These are phyloP conservation scores for Hypoxylon sp. DNA, from an alignment of 2,329 filamentous ascomycete genomes.

Conservation along the genomic window DNA sequence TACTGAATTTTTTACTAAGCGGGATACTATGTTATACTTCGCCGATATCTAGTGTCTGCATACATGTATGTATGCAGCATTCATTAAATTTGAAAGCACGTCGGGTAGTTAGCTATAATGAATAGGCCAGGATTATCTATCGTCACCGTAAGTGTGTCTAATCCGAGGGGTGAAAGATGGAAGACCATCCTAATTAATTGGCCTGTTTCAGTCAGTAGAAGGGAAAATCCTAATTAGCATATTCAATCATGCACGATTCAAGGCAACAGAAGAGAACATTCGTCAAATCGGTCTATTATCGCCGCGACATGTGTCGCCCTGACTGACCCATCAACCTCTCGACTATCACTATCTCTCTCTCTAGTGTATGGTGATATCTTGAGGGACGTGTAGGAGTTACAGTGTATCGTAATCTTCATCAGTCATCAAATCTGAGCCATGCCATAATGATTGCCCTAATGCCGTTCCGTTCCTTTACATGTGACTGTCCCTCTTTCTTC, in stretches of 20 bases:
- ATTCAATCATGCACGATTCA: background rate
- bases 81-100: too few relatives aligned
- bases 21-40: slow-evolving; percentile 5
- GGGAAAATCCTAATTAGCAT: background rate
- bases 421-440: slow-evolving; percentile 44
- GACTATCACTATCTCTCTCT: slow-evolving; percentile 21
- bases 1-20: slow-evolving; percentile 12
- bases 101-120: too few relatives aligned
- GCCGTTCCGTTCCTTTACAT: slow-evolving; percentile 13
- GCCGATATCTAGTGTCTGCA: background rate
- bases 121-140: too few relatives aligned
- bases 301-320: background rate
- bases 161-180: background rate
- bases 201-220: background rate
- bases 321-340: slow-evolving; percentile 52
- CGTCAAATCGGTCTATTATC: slow-evolving; percentile 20
- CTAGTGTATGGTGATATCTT: slow-evolving; percentile 35
- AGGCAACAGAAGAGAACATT: background rate
- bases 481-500: slow-evolving; percentile 15
- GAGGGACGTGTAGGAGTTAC: slow-evolving; percentile 52
- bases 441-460: slow-evolving; percentile 5
- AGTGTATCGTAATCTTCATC: slow-evolving; percentile 51
- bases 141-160: too few relatives aligned
- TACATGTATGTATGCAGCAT: too few relatives aligned
- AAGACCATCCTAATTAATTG: background rate